Base-by-base conservation (phyloP, 352 stramenopile species). In the Phytophthora pluvialis region DNA sequence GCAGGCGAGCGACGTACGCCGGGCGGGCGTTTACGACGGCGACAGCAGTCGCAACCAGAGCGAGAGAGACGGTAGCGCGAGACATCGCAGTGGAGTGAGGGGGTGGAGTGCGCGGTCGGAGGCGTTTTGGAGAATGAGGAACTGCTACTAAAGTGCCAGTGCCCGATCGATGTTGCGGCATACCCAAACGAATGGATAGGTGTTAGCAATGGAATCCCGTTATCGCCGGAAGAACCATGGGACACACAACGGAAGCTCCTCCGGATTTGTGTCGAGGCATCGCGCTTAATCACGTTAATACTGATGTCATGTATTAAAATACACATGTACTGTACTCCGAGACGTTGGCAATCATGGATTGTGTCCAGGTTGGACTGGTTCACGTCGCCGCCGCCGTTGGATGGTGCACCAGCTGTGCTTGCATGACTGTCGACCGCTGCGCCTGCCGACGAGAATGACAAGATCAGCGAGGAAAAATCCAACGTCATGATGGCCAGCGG, bases 1-100 rank as follows among this genome's bases (percentile, higher is more conserved):
- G 70, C 16, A 81, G 25, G 10, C 39, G 49, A 16, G 64, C 56
- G 13, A 69, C 46, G 65, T 81, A 78, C 3, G 46, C 42, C 29
- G 60, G 56, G 10, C 49, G 64, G 1, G 69, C 72, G 49, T 52
- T 63, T 28, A 68, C 66, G 35, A 65, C 31, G 8, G 56, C 70
- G n/a, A 48, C 29, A 9, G 54, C 57, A 21, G 57, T 63, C 21
- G 60, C 48, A 11, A 64, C 39, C 0, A 74, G 38, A 43, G 54
- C 59, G 49, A 75, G 32, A 0, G 67, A 75, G 5, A 67, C 25
- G 13, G 61, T 61, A 29, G 42, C 29, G 33, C 55, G 61, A 11
- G 47, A 35, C 61, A 71, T 75, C 33, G 5, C 21, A 18, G 10
- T 15, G 18, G 12, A 36, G 8, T 15, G 62, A n/a, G 35, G 31